Conservation (phyloP, 371 early-diverging fungal genomes). For the Mortierella sp. region DNA sequence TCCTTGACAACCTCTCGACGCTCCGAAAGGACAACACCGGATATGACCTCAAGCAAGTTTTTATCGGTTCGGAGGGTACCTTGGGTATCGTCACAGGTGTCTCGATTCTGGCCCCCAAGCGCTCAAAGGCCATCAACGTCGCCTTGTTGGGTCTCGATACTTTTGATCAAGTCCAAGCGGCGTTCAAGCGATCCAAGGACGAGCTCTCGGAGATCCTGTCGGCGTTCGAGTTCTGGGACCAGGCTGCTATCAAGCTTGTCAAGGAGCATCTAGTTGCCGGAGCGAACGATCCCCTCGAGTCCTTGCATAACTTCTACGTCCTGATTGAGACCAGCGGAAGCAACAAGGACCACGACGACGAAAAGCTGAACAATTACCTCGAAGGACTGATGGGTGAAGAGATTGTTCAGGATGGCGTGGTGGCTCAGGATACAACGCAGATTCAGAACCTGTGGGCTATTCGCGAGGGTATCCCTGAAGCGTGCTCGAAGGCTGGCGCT, state of each 20-base stretch:
- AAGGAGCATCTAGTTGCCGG: slow-evolving; percentile 71
- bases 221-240: slow-evolving; percentile 97
- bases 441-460: slow-evolving; percentile 85
- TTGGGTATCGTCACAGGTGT: slow-evolving; percentile 93
- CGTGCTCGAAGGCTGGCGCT: slow-evolving; percentile 84
- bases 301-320: slow-evolving; percentile 87
- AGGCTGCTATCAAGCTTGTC: slow-evolving; percentile 76
- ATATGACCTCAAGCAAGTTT: slow-evolving; percentile 94
- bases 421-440: slow-evolving; percentile 92
- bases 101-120: slow-evolving; percentile 81
- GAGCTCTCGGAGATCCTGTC: slow-evolving; percentile 95
- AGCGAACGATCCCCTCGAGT: slow-evolving; percentile 74
- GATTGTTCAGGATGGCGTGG: slow-evolving; percentile 87
- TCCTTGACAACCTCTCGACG: slow-evolving; percentile 85
- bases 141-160: slow-evolving; percentile 84
- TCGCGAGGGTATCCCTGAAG: slow-evolving; percentile 95
- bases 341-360: slow-evolving; percentile 93
- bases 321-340: slow-evolving; percentile 95
- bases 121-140: slow-evolving; percentile 77
- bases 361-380: slow-evolving; percentile 80
- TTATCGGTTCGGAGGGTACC: slow-evolving; percentile 97
- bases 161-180: slow-evolving; percentile 84
- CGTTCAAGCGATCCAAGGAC: slow-evolving; percentile 81
- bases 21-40: slow-evolving; percentile 91
- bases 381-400: slow-evolving; percentile 78